These are phyloP conservation scores for Yamadazyma taylorii DNA, from an alignment of 1,139 yeast species.

Conservation along the genomic window DNA sequence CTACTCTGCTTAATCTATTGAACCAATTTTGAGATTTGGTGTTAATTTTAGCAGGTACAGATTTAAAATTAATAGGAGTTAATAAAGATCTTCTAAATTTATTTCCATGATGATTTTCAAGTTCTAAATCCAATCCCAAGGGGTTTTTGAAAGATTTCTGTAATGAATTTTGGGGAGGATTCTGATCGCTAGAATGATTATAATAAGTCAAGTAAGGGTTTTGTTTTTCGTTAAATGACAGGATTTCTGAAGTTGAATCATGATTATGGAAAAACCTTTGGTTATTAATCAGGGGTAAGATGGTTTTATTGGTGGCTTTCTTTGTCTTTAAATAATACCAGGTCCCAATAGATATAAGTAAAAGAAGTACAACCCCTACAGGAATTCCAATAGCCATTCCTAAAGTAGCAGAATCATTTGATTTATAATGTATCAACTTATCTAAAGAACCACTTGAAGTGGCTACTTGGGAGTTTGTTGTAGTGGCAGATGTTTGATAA, in stretches of 20 bases:
- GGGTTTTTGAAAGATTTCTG: background rate
- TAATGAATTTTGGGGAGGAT: no score
- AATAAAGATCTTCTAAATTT: conserved; percentile 4
- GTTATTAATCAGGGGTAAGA: conserved; percentile 11
- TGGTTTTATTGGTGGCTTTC: conserved; percentile 9
- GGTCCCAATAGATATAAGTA: conserved; percentile 24
- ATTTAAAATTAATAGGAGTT: conserved; percentile 16
- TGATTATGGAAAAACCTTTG: background rate
- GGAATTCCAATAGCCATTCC: conserved; percentile 50
- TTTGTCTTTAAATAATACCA: conserved; percentile 18
- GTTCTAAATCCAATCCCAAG: background rate
- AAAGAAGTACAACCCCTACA: conserved; percentile 30
- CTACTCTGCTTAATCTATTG: conserved; percentile 11
- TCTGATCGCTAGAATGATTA: no score
- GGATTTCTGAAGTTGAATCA: background rate
- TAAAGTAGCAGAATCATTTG: conserved; percentile 20
- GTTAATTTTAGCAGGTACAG: conserved; percentile 13
- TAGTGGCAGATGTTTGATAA: no score
- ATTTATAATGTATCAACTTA: background rate
- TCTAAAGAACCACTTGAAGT: background rate
- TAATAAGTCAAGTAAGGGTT: conserved; percentile 6
- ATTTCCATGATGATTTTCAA: background rate
- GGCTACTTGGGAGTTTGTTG: background rate
- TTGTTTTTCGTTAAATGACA: conserved; percentile 2
- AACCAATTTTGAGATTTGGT: conserved; percentile 10